Evolutionary conservation across 768 basidiomycete species (phyloP).

Genomic region (Rhizopogon roseolus): DNA sequence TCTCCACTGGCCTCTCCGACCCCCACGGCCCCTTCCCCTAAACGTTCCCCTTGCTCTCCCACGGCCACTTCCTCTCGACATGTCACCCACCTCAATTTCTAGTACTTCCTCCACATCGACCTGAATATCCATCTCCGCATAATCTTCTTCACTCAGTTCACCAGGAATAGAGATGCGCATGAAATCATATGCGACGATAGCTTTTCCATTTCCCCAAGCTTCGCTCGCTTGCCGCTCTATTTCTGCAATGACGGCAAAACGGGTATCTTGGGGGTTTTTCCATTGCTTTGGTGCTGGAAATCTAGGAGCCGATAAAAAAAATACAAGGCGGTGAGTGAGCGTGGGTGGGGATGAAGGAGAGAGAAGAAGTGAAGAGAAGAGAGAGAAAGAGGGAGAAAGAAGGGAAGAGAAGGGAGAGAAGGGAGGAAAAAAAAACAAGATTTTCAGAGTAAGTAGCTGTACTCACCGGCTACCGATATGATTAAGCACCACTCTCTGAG

Average conservation of each 20-base stretch:
- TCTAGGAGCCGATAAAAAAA: conserved; percentile 24
- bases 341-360: not conserved
- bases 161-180: conserved; percentile 40
- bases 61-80: not conserved
- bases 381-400: no score
- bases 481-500: conserved; percentile 64
- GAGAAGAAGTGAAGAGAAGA: no score
- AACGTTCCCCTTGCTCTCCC: not conserved
- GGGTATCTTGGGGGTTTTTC: conserved; percentile 23
- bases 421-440: no score
- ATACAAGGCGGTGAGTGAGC: not conserved
- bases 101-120: not conserved
- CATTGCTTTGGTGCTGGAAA: conserved; percentile 46
- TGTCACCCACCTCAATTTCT: not conserved
- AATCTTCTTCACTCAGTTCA: not conserved
- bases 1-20: not conserved
- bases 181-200: conserved; percentile 54
- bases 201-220: conserved; percentile 48
- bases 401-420: no score
- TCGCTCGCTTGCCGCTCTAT: conserved; percentile 59
- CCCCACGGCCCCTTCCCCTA: not conserved
- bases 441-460: not conserved
- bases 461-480: conserved; percentile 70
- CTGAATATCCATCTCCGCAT: not conserved
- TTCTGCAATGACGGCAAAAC: conserved; percentile 49